Percentiles rank a stretch among this genome's conserved stretches.
Conservation (phyloP, 768 basidiomycete genomes). For the Mycena amicta region DNA sequence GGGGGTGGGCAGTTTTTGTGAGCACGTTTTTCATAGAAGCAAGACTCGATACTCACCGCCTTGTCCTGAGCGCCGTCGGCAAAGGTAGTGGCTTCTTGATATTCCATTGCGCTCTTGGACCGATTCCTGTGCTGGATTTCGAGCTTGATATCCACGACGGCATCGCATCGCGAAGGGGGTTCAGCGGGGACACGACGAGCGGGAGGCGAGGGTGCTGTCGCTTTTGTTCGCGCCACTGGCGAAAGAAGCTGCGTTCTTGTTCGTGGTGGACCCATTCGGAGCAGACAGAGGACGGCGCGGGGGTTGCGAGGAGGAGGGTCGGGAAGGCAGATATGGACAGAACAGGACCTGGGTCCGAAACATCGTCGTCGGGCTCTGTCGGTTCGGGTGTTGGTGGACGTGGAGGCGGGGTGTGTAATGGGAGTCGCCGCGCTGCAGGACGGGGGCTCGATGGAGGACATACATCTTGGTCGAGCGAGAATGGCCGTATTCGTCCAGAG, state of each 20-base stretch:
- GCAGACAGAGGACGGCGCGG: conserved; percentile 1
- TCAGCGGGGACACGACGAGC: conserved; percentile 13
- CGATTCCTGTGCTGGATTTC: background rate
- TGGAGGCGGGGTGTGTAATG: background rate
- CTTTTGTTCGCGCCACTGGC: conserved; percentile 4
- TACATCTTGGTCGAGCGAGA: background rate
- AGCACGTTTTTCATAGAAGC: background rate
- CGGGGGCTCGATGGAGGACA: background rate
- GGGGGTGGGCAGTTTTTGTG: no score
- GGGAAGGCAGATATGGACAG: background rate
- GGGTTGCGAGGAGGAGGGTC: background rate
- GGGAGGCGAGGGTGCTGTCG: conserved; percentile 11
- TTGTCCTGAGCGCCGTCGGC: conserved; percentile 5
- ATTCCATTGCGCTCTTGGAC: conserved; percentile 12
- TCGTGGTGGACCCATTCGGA: background rate
- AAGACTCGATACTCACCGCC: background rate
- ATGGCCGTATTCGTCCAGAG: conserved; percentile 6
- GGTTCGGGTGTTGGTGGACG: background rate
- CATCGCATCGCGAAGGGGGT: conserved; percentile 13
- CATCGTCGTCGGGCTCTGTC: background rate
- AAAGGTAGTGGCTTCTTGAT: conserved; percentile 12
- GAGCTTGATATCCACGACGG: background rate
- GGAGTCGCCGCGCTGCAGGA: background rate
- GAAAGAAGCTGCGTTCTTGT: background rate
- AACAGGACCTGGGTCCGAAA: background rate